Evolutionary conservation across 768 basidiomycete species (phyloP).

Genomic region (Termitomyces sp.): DNA sequence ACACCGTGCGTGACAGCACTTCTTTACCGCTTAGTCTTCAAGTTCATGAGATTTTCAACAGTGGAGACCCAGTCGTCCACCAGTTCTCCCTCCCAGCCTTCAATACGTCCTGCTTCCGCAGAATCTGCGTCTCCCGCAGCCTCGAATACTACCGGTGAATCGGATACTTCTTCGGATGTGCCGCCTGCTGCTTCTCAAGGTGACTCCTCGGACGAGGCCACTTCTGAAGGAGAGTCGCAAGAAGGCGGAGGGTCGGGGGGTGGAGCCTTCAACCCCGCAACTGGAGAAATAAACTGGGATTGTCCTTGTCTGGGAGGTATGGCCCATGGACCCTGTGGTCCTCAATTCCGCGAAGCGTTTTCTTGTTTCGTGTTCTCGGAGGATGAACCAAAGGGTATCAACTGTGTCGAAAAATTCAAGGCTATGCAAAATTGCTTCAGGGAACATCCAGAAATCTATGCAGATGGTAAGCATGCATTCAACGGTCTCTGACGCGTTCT

Average conservation of each 20-base stretch:
- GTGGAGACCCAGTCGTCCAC: slow-evolving; percentile 10
- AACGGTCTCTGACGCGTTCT: slow-evolving; percentile 5
- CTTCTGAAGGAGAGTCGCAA: slow-evolving; percentile 6
- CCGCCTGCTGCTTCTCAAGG: neutral
- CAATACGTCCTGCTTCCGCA: neutral
- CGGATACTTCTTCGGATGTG: neutral
- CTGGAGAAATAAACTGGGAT: slow-evolving; percentile 99
- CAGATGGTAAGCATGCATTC: slow-evolving; percentile 60
- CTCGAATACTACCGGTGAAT: slow-evolving; percentile 8
- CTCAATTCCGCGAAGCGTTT: slow-evolving; percentile 91
- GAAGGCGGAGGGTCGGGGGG: slow-evolving; percentile 19
- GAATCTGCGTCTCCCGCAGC: slow-evolving; percentile 5
- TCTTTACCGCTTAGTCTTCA: neutral
- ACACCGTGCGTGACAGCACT: slow-evolving; percentile 18
- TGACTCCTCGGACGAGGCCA: neutral
- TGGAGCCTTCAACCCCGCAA: slow-evolving; percentile 88
- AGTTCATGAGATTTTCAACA: neutral
- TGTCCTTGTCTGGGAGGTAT: slow-evolving; percentile 98
- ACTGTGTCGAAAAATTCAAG: slow-evolving; percentile 97
- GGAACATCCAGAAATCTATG: slow-evolving; percentile 93
- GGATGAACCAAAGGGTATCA: slow-evolving; percentile 93
- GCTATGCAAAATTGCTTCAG: slow-evolving; percentile 98
- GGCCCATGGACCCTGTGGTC: slow-evolving; percentile 95
- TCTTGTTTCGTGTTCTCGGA: slow-evolving; percentile 95
- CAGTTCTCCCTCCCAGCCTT: neutral